Base-by-base conservation (phyloP, 345 rosid genomes). In the Boechera retrofracta region DNA sequence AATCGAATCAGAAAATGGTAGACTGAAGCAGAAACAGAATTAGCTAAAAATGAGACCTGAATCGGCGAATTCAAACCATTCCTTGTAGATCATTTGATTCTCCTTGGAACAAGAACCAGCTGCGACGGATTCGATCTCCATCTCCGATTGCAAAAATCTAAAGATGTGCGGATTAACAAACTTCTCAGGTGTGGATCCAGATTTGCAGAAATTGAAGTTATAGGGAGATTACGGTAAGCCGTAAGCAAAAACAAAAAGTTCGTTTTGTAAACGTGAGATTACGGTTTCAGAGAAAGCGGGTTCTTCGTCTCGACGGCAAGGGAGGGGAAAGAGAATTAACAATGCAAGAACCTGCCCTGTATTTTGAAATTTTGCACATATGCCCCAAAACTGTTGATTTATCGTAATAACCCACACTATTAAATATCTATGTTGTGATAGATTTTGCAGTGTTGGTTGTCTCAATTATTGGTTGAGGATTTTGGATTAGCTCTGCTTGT, bases 41-140 rank as follows among this genome's bases (percentile, higher is more conserved):
- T 2, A 18, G 8, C 3, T 11, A 0, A 70, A 6, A 11, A 56
- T 10, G 69, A 53, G 13, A 94, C 96, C 98, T 79, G 98, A 85
- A 85, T 94, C 98, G 9, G 97, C 91, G 72, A 66, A 85, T 72
- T 33, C 79, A 67, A 94, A 94, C 97, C 98, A 92, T n/a, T 89
- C 91, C 72, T 86, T 92, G 78, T 92, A 94, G 84, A 86, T 88
- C 79, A 69, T 70, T 74, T 90, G 93, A 64, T 87, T 79, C 82
- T 90, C 95, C 73, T 90, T 94, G 10, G 97, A 86, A 79, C 97
- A 90, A 8, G 90, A 86, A 21, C 89, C 85, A 77, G 86, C 80
- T 60, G 89, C 83, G 45, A 82, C 83, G 24, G 92, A 31, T 33
- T 85, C 87, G 67, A 94, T 85, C 84, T 94, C 98, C 97, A 94